Evolutionary conservation across 768 basidiomycete species (phyloP).

Genomic region (Gyrodon lividus): DNA sequence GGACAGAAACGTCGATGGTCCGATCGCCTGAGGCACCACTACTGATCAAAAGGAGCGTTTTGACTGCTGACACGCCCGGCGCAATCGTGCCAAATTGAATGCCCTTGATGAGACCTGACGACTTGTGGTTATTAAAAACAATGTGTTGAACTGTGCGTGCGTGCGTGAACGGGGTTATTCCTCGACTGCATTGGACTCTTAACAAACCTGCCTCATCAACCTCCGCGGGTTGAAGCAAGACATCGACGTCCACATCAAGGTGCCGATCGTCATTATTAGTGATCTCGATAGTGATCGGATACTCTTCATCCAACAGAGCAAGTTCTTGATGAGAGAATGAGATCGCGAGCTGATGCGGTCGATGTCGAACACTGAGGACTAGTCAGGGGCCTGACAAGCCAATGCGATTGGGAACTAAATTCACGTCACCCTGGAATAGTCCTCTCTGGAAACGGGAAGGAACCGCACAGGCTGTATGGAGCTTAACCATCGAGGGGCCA

Average conservation of each 20-base stretch:
- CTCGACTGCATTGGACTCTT: not conserved
- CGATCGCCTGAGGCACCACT: constrained; percentile 68
- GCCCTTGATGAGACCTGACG: constrained; percentile 72
- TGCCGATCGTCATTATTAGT: constrained; percentile 69
- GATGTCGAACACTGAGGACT: constrained; percentile 54
- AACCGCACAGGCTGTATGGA: constrained; percentile 54
- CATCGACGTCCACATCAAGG: constrained; percentile 67
- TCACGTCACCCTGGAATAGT: constrained; percentile 48
- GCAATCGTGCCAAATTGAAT: constrained; percentile 61
- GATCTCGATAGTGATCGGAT: constrained; percentile 69
- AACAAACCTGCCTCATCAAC: constrained; percentile 66
- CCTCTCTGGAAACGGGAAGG: constrained; percentile 48
- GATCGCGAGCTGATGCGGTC: constrained; percentile 57
- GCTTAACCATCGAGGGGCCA: constrained; percentile 53
- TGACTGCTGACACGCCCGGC: constrained; percentile 55
- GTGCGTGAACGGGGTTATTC: not conserved
- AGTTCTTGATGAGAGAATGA: constrained; percentile 59
- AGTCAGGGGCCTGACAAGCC: constrained; percentile 1
- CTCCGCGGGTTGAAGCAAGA: constrained; percentile 79
- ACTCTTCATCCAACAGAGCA: constrained; percentile 80
- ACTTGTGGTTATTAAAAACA: constrained; percentile 57
- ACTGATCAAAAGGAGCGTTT: constrained; percentile 63
- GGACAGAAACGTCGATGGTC: constrained; percentile 78
- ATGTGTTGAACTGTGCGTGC: constrained; percentile 54
- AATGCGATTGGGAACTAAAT: constrained; percentile 16